Base-by-base conservation (phyloP, 805 yeast genomes). In the Jamesozyma lodderae region DNA sequence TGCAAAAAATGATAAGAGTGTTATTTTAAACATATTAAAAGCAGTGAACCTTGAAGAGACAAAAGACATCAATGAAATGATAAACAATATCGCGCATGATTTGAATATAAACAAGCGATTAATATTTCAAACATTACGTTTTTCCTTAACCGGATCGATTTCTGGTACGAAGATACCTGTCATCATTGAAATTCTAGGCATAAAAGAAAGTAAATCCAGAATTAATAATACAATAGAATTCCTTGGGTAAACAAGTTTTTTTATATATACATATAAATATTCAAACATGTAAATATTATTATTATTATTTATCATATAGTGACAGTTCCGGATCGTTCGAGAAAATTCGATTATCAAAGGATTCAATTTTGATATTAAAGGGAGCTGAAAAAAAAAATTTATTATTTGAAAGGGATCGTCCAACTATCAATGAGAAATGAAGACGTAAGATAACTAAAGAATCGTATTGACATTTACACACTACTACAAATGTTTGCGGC, bases 101-200 rank as follows among this genome's bases (percentile, higher is more conserved):
- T 11, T 38, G 2, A 32, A 43, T 1, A 20, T 48, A 1, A 42
- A 49, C 6, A 49, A 52, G 18, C 71, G 66, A 40, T 55, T 64
- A 1, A 57, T 82, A 1, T 81, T 74, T 52, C 75, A 73, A 47
- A 49, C 76, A 0, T 50, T 83, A 11, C 65, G 96, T 40, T 78
- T 67, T 46, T 88, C 88, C 0, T 54, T 86, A 18, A 69, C 84
- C 11, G 94, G 84, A 0, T 73, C 78, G 6, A 66, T 66, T 4
- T 69, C 94, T 0, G 95, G 96, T 0, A 63, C 80, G 21, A 75
- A 77, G 14, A 63, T 87, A 4, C 81, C 81, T 0, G 62, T 67
- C 4, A 60, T 84, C 23, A 53, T 80, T 15, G 67, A 68, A 0
- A 52, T 81, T 7, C 49, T 86, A 14, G 90, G 87, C 0, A 32